Conservation (phyloP, 768 basidiomycete species). For the Suillus spraguei region DNA sequence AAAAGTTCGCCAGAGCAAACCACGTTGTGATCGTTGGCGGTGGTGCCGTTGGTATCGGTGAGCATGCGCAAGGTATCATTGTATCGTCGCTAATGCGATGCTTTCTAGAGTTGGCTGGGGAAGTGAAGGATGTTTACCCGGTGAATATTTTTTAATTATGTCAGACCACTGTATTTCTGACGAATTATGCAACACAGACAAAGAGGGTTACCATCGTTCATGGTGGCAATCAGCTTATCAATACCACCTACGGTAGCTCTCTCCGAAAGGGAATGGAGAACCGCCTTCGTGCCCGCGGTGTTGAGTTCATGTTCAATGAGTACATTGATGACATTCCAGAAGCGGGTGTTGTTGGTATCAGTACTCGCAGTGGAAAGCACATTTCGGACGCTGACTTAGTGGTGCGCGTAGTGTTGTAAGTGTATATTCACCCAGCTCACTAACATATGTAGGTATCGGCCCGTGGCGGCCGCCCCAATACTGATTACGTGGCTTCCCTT, state of each 20-base stretch:
- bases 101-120: conserved; percentile 45
- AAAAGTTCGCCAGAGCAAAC: conserved; percentile 35
- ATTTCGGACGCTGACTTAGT: conserved; percentile 57
- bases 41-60: conserved; percentile 57
- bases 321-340: conserved; percentile 48
- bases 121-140: conserved; percentile 45
- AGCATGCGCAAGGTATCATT: conserved; percentile 12
- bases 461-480: conserved; percentile 48
- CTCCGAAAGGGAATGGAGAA: conserved; percentile 51
- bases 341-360: conserved; percentile 39
- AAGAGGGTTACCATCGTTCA: conserved; percentile 67
- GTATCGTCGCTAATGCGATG: conserved; percentile 1
- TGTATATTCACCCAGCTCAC: conserved; percentile 6
- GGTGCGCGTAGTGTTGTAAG: conserved; percentile 37
- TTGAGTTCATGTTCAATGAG: conserved; percentile 56
- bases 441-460: conserved; percentile 24
- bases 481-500: conserved; percentile 53
- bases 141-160: conserved; percentile 24
- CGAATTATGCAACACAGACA: conserved; percentile 15
- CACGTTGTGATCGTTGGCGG: conserved; percentile 57
- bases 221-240: conserved; percentile 52
- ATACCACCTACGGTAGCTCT: conserved; percentile 53
- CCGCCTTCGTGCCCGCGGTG: conserved; percentile 43
- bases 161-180: conserved; percentile 13
- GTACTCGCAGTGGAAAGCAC: conserved; percentile 51